A percentile compares a stretch with the other conserved stretches of the same genome.
These are phyloP conservation scores for Wakefieldia striispora DNA, from an alignment of 768 basidiomycete genomes.

Conservation along the genomic window DNA sequence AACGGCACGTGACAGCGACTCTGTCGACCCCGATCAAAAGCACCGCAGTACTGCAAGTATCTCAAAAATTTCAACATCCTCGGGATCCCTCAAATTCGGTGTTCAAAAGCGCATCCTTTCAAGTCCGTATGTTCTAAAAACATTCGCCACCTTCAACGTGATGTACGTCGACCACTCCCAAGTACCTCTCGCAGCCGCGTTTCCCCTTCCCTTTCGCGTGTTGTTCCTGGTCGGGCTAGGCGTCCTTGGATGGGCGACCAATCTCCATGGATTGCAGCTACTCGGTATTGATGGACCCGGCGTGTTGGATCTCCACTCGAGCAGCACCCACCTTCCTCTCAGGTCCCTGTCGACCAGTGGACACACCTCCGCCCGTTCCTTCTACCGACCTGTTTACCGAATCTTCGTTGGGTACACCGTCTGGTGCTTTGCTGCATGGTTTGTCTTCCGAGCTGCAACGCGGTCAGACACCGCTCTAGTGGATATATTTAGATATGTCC, in stretches of 20 bases:
- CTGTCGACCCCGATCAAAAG: too few species aligned
- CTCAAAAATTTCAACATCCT: too few species aligned
- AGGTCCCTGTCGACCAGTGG: conserved; percentile 18
- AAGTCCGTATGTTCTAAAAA: conserved; percentile 10
- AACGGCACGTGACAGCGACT: neutral
- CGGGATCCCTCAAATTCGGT: too few species aligned
- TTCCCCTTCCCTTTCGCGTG: conserved; percentile 93
- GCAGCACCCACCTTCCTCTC: conserved; percentile 16
- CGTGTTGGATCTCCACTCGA: conserved; percentile 59
- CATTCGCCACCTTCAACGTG: neutral
- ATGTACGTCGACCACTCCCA: conserved; percentile 39
- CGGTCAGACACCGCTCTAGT: conserved; percentile 56
- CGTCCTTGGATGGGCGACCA: conserved; percentile 88
- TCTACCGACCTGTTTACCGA: conserved; percentile 65
- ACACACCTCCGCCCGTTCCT: conserved; percentile 29
- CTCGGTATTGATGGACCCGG: conserved; percentile 71
- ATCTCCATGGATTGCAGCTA: conserved; percentile 78
- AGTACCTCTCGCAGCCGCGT: conserved; percentile 49
- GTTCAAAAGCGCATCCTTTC: neutral
- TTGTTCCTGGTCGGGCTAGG: conserved; percentile 77
- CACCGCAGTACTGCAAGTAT: too few species aligned
- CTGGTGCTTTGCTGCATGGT: conserved; percentile 70
- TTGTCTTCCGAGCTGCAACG: conserved; percentile 59
- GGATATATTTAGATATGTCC: conserved; percentile 75
- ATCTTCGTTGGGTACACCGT: conserved; percentile 58